Base-by-base conservation (phyloP, 805 yeast species). In the Candida hungchunana region DNA sequence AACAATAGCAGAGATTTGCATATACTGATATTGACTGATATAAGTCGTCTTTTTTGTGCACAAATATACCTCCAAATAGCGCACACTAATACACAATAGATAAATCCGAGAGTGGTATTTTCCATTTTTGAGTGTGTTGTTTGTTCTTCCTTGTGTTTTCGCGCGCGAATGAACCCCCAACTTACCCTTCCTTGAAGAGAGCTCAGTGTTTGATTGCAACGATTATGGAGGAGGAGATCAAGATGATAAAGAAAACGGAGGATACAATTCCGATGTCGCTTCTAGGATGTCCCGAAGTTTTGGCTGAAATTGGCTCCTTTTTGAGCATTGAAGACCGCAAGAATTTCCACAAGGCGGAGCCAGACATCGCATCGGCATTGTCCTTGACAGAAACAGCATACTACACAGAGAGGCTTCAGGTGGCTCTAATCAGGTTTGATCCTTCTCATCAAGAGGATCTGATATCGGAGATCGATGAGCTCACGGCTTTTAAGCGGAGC, bases 301-400 rank as follows among this genome's bases (percentile, higher is more conserved):
- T 34, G 24, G 38, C 18, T 4, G 26, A 18, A 11, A 36, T 52
- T 15, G 51, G 49, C 3, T 13, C 26, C n/a, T 18, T 27, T 11
- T 37, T 52, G 21, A 28, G 42, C 11, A 33, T 53, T 4, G 14
- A 29, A n/a, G 58, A 53, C 29, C 45, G 48, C n/a, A 14, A 48
- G n/a, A 31, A 19, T 35, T 43, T 47, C n/a, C 17, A 34, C 5
- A 32, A 36, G 13, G 34, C 40, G 2, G 39, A 36, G 12, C 37
- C 37, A 3, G 26, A 27, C 10, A 30, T 45, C 5, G 4, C 33
- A 1, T 17, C 20, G 3, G 44, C 45, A 13, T 29, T 52, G 8
- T 11, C 16, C 4, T 13, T 32, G 5, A 18, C 25, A 2, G 44
- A 44, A 30, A 7, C 17, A 3, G 32, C 21, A 1, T 54, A 52